Evolutionary conservation across 2,329 filamentous ascomycete species (phyloP), one percentile per base, ranked within the genome.

Genomic region (Colletotrichum tanaceti): DNA sequence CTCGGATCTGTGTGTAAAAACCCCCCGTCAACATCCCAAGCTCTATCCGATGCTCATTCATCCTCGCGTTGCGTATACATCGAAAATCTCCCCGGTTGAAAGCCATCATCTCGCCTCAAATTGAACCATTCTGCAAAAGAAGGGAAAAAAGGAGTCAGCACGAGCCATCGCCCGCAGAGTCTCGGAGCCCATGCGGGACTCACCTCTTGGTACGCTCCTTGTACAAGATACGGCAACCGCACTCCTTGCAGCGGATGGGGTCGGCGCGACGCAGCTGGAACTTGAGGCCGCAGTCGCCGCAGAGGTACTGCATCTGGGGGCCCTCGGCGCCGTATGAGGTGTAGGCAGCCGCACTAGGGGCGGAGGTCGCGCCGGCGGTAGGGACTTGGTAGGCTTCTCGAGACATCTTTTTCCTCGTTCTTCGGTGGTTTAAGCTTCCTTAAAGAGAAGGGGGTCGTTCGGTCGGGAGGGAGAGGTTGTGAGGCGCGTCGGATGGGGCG

Each of bases 201-300:
- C 79, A 98, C 96, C 96, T 89, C 86, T 97, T 98, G 52, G 96
- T 99, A 77, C 96, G 85, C 88, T 98, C 93, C 88, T 99, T 99
- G 83, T 98, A 98, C 73, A 99, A 83, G 70, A 99, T 94, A 73
- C 96, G 90, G 76, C 97, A 96, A 9, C 96, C 96, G 80, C 96
- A 99, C 82, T 94, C 92, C 80, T 93, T 92, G 86, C 94, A 97
- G 35, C 93, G 87, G 73, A 97, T 95, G 41, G 91, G 90, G 75
- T 96, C 93, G 71, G 89, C 91, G 73, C 90, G 88, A 80, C 91
- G 91, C 74, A 97, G 84, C 20, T 87, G 85, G 52, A 95, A 92
- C 74, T 92, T 91, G 71, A 88, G 85, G 68, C 92, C 93, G 84
- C 93, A 97, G 82, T 97, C 93, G 77, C 93, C 93, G 84, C 93